Percentiles rank a stretch among this genome's conserved stretches.
Conservation (phyloP, 2,329 filamentous ascomycete species). For the Cryphonectria japonica region DNA sequence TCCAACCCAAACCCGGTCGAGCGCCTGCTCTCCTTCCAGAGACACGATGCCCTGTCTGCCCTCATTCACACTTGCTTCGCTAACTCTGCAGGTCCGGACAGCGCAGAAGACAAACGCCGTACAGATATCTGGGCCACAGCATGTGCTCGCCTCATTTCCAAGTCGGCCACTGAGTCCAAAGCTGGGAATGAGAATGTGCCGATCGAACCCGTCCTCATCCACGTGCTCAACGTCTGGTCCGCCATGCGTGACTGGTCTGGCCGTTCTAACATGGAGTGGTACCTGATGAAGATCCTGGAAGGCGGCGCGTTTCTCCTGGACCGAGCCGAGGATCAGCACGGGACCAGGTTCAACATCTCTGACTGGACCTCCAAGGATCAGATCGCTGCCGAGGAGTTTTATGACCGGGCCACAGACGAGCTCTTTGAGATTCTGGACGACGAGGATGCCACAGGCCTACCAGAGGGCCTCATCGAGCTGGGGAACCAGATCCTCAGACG, state of each 20-base stretch:
- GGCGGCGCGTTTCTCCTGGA: slow-evolving; percentile 91
- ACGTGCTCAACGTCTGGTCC: slow-evolving; percentile 86
- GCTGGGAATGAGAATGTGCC: slow-evolving; percentile 52
- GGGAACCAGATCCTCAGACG: slow-evolving; percentile 82
- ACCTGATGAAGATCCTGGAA: slow-evolving; percentile 91
- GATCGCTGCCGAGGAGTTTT: slow-evolving; percentile 85
- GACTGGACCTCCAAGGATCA: slow-evolving; percentile 79
- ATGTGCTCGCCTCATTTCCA: slow-evolving; percentile 79
- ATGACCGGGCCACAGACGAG: slow-evolving; percentile 76
- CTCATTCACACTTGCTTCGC: slow-evolving; percentile 89
- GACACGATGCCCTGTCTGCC: slow-evolving; percentile 82
- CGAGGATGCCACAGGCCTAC: slow-evolving; percentile 81
- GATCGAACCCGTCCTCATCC: slow-evolving; percentile 77
- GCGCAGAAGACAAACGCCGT: slow-evolving; percentile 76
- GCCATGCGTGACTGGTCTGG: slow-evolving; percentile 88
- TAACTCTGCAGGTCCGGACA: slow-evolving; percentile 80
- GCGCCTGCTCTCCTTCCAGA: slow-evolving; percentile 83
- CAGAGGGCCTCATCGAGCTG: slow-evolving; percentile 81
- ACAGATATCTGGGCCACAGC: slow-evolving; percentile 88
- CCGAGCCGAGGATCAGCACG: slow-evolving; percentile 77
- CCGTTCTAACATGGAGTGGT: slow-evolving; percentile 87
- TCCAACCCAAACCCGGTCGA: slow-evolving; percentile 69
- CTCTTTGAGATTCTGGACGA: slow-evolving; percentile 88
- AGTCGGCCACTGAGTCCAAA: slow-evolving; percentile 75
- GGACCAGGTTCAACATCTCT: slow-evolving; percentile 71